Percentiles rank a stretch among this genome's conserved stretches.
These are phyloP conservation scores for Penicillium tannophilum DNA, from an alignment of 495 filamentous ascomycete genomes.

Conservation along the genomic window DNA sequence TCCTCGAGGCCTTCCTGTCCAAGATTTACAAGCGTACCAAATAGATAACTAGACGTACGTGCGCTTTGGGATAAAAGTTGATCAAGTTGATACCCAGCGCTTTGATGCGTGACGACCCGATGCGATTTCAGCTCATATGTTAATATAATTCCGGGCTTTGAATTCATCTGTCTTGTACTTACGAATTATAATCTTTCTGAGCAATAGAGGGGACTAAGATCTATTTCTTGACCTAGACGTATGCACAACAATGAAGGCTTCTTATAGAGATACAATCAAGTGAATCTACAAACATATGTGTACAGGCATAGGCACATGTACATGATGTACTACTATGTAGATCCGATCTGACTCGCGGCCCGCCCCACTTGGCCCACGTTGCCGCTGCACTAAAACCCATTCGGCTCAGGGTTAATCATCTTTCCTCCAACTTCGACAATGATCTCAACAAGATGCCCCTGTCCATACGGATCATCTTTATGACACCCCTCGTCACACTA, in stretches of 20 bases:
- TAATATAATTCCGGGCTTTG: background rate
- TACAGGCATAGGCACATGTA: no score
- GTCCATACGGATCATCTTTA: background rate
- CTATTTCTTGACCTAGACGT: no score
- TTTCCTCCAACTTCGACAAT: background rate
- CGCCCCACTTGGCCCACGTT: background rate
- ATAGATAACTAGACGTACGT: constrained; percentile 40
- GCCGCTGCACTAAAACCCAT: background rate
- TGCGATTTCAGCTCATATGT: background rate
- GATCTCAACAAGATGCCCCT: background rate
- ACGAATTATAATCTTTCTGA: background rate
- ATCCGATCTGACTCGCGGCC: background rate
- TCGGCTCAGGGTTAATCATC: background rate
- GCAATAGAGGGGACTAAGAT: no score
- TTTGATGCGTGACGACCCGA: background rate
- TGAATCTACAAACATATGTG: no score
- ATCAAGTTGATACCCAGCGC: constrained; percentile 8
- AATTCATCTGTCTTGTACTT: background rate
- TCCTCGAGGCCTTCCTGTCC: constrained; percentile 86
- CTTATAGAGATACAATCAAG: no score
- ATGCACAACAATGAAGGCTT: no score
- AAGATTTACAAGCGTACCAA: constrained; percentile 99
- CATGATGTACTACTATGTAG: background rate
- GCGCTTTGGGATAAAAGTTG: background rate
- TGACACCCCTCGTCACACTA: background rate